These are phyloP conservation scores for Elymus sibiricus DNA, from an alignment of 176 grass and related monocot species.

Conservation along the genomic window DNA sequence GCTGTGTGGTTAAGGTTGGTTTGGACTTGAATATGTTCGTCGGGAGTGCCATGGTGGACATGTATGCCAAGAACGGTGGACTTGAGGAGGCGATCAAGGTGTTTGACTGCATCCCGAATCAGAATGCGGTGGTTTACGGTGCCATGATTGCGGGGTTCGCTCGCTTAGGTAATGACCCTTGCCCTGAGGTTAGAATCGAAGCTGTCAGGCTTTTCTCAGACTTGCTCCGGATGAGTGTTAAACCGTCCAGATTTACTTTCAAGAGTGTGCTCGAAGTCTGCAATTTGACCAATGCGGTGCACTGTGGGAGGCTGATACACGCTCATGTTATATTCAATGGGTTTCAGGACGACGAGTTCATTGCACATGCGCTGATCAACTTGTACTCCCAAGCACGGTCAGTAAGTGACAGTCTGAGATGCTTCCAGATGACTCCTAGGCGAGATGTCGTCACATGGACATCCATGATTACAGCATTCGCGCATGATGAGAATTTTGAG, in stretches of 20 bases:
- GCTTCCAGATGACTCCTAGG: constrained; percentile 54
- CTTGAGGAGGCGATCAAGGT: constrained; percentile 80
- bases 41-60: constrained; percentile 65
- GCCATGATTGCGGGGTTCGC: constrained; percentile 84
- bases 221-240: constrained; percentile 59
- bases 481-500: constrained; percentile 41
- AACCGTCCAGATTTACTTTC: constrained; percentile 60
- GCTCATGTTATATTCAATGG: constrained; percentile 55
- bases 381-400: constrained; percentile 51
- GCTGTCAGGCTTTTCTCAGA: constrained; percentile 54
- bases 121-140: constrained; percentile 63
- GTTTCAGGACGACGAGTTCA: constrained; percentile 58
- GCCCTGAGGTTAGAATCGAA: constrained; percentile 38
- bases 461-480: constrained; percentile 68
- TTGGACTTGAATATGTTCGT: constrained; percentile 78
- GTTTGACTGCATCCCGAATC: constrained; percentile 61
- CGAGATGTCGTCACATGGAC: constrained; percentile 51
- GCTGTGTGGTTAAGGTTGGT: constrained; percentile 72
- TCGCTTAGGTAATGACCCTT: constrained; percentile 59
- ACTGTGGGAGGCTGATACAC: constrained; percentile 74
- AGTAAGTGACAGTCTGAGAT: constrained; percentile 53
- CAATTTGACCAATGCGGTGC: constrained; percentile 39
- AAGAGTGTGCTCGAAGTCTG: constrained; percentile 77
- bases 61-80: constrained; percentile 80
- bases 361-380: constrained; percentile 55